These are phyloP conservation scores for Tulasnella sp. DNA, from an alignment of 768 basidiomycete species.

Conservation along the genomic window DNA sequence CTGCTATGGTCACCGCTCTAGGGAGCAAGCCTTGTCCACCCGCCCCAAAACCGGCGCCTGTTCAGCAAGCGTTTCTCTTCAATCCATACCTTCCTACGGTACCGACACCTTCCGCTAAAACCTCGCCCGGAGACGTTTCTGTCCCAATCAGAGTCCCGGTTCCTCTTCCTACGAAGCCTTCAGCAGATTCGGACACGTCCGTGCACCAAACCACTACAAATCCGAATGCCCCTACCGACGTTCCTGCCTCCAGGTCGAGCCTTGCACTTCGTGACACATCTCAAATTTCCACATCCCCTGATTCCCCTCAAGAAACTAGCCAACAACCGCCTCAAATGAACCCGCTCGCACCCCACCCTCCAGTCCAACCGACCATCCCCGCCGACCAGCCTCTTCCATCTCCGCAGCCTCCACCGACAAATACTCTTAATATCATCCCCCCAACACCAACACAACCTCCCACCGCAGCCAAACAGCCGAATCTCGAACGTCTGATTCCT, in stretches of 20 bases:
- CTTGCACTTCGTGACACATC: background rate
- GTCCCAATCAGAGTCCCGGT: background rate
- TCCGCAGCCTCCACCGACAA: background rate
- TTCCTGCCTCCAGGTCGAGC: background rate
- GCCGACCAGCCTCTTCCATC: background rate
- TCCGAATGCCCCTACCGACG: background rate
- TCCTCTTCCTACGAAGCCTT: background rate
- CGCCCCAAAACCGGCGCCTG: background rate
- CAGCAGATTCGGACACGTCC: background rate
- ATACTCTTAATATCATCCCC: background rate
- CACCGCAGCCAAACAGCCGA: background rate
- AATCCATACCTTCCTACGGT: background rate
- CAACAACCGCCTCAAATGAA: background rate
- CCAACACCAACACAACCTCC: background rate
- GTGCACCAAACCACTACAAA: background rate
- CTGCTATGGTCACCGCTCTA: background rate
- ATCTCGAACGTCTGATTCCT: background rate
- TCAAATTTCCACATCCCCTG: background rate
- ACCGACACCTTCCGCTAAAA: background rate
- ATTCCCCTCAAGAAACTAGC: background rate
- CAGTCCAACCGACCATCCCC: background rate
- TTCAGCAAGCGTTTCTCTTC: background rate
- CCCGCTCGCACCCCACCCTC: background rate
- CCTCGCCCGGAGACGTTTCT: background rate
- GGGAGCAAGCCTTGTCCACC: background rate